These are phyloP conservation scores for Fusarium redolens DNA, from an alignment of 2,329 filamentous ascomycete genomes.

Conservation along the genomic window DNA sequence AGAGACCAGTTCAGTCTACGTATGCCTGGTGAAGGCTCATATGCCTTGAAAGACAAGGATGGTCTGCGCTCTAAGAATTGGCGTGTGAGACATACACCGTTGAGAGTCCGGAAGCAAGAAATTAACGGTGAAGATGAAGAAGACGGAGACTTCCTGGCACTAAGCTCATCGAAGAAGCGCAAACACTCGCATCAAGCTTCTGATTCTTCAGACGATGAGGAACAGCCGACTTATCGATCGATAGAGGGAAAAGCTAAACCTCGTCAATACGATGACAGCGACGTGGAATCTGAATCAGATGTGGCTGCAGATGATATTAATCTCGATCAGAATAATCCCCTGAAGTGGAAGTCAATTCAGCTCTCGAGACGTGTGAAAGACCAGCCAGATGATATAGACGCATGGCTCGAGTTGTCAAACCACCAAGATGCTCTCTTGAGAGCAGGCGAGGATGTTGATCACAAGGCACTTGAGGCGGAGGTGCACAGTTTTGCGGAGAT, in stretches of 20 bases:
- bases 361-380: conserved; percentile 73
- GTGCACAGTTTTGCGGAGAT: conserved; percentile 78
- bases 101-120: conserved; percentile 53
- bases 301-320: conserved; percentile 51
- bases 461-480: conserved; percentile 67
- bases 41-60: conserved; percentile 55
- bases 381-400: conserved; percentile 72
- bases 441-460: conserved; percentile 57
- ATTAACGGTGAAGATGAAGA: conserved; percentile 36
- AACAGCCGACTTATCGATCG: conserved; percentile 70
- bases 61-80: conserved; percentile 58
- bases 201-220: conserved; percentile 59
- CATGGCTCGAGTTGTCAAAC: conserved; percentile 82
- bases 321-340: conserved; percentile 54
- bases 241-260: conserved; percentile 72
- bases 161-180: conserved; percentile 57
- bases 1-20: conserved; percentile 66
- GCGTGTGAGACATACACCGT: conserved; percentile 52
- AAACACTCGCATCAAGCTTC: conserved; percentile 49
- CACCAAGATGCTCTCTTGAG: conserved; percentile 79
- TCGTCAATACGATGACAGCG: conserved; percentile 59
- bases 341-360: conserved; percentile 67
- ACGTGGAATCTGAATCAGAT: conserved; percentile 61
- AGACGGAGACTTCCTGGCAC: conserved; percentile 61
- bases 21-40: conserved; percentile 54